Evolutionary conservation across 1,284 basidiomycete species (phyloP).

Genomic region (Fomitopsis pinicola): DNA sequence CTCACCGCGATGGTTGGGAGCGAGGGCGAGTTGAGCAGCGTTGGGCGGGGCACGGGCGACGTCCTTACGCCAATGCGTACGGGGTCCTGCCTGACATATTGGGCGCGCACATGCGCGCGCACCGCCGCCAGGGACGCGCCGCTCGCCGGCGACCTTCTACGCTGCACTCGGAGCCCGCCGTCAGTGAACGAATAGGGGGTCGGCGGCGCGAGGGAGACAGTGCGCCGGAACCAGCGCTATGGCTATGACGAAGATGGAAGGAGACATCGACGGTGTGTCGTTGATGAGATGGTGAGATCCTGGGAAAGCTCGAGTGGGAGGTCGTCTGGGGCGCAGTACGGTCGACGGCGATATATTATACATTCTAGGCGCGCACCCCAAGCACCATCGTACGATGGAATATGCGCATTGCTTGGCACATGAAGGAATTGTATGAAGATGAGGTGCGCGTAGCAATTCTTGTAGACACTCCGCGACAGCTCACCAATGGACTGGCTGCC

Average conservation of each 20-base stretch:
- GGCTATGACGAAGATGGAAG: not conserved
- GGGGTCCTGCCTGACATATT: not conserved
- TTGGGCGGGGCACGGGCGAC: not conserved
- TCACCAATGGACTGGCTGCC: no score
- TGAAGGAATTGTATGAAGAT: no score
- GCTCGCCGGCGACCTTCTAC: not conserved
- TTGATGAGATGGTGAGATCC: not conserved
- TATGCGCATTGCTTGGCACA: no score
- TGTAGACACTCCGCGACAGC: no score
- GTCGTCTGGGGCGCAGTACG: no score
- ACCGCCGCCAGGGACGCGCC: not conserved
- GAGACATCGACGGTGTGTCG: not conserved
- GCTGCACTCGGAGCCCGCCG: not conserved
- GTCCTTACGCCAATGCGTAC: not conserved
- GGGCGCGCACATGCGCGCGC: not conserved
- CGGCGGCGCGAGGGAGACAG: not conserved
- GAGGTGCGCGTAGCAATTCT: no score
- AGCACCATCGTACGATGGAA: no score
- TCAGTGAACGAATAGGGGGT: not conserved
- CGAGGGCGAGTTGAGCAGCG: not conserved
- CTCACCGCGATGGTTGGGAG: not conserved
- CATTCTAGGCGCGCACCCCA: no score
- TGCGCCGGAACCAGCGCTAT: not conserved
- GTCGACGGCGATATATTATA: no score
- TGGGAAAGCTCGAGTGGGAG: no score